Evolutionary conservation across 306 rosid genomes (phyloP), one percentile per base, ranked within the genome.

Genomic region (Ormosia semicastrata): DNA sequence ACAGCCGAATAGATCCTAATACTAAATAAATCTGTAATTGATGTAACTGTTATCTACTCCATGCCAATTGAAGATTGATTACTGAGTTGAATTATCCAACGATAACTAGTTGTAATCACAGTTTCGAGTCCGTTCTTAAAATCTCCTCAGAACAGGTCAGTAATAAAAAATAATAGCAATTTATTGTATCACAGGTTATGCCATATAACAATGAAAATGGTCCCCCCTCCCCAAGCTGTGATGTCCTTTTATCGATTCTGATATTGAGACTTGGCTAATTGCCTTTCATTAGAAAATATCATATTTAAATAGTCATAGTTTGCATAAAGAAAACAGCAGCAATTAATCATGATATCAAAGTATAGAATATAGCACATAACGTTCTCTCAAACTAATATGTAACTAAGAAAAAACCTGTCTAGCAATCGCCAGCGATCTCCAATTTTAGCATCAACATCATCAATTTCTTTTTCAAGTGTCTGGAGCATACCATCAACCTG

Each of bases 381-480:
- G 14, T 29, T 72, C 47, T 63, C 50, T 34, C 60, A 64, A 71
- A 32, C 69, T 63, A 71, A 63, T 36, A 79, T 56, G 63, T 33
- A 82, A 75, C 59, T 32, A 67, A 5, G 58, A 62, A 17, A 24
- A 74, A 72, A 92, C 98, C 91, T 94, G 90, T 94, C 97, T 13
- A 94, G 90, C 66, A 94, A 76, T 57, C 63, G 89, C 92, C 91
- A 94, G 6, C 91, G 87, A 71, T 94, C 93, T 32, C 98, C 97
- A 75, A 94, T 94, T 86, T 92, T 83, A 9, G 94, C 95, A 90
- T 94, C 98, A 52, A 90, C 98, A n/a, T 90, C 94, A 78, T 92
- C 95, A 50, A 92, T 94, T 87, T 92, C 98, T 90, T 89, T 92
- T 82, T 92, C 98, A 71, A 92, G 95, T 43, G 85, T 90, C 49